Evolutionary conservation across 768 basidiomycete species (phyloP).

Genomic region (Scleroderma bovista): DNA sequence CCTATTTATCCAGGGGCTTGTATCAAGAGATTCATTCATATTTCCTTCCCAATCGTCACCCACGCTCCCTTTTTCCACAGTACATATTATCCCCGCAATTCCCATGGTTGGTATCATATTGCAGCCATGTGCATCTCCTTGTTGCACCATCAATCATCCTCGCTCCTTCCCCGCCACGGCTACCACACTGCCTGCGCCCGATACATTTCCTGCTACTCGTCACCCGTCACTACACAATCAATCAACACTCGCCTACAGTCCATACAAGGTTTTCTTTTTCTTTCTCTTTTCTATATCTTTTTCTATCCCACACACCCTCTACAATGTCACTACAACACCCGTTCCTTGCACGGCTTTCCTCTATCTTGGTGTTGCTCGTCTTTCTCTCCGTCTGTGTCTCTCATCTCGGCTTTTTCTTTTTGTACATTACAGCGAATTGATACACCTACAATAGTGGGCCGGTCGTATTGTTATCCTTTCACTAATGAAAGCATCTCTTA

Average conservation of each 20-base stretch:
- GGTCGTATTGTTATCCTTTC: slow-evolving; percentile 57
- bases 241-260: not conserved
- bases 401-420: slow-evolving; percentile 17
- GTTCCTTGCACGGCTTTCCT: slow-evolving; percentile 12
- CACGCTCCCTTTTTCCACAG: not conserved
- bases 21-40: slow-evolving; percentile 17
- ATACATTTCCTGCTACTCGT: not conserved
- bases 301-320: slow-evolving; percentile 6
- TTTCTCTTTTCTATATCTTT: not conserved
- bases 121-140: not conserved
- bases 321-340: slow-evolving; percentile 10
- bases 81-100: not conserved
- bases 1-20: slow-evolving; percentile 31
- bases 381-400: slow-evolving; percentile 18
- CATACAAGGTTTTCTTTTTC: not conserved
- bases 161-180: not conserved
- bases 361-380: slow-evolving; percentile 19
- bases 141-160: slow-evolving; percentile 9
- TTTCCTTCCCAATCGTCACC: slow-evolving; percentile 6
- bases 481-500: slow-evolving; percentile 43
- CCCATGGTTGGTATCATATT: slow-evolving; percentile 3
- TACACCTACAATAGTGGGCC: slow-evolving; percentile 49
- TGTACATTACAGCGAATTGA: slow-evolving; percentile 39
- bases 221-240: not conserved
- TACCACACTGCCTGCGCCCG: slow-evolving; percentile 13